Conservation (phyloP, 2,329 filamentous ascomycete genomes). For the Monilinia polystroma region DNA sequence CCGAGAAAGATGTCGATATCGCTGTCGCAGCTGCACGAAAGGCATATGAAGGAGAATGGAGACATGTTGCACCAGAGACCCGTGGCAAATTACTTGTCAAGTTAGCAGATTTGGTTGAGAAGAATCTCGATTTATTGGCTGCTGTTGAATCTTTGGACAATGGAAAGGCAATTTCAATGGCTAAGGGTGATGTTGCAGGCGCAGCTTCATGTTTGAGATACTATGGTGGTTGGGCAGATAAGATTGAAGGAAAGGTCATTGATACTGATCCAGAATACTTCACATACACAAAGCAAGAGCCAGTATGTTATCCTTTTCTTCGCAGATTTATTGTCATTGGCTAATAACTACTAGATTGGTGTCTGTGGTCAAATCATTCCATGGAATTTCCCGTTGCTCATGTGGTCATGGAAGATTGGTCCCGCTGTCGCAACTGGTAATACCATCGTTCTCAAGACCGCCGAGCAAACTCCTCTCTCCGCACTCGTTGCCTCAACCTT, state of each 20-base stretch:
- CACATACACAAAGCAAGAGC: conserved; percentile 67
- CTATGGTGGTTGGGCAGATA: conserved; percentile 75
- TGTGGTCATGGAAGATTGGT: conserved; percentile 67
- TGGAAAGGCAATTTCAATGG: conserved; percentile 76
- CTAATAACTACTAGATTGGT: conserved; percentile 46
- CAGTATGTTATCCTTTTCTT: conserved; percentile 45
- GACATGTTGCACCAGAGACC: conserved; percentile 63
- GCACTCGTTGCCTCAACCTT: conserved; percentile 54
- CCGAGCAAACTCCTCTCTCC: conserved; percentile 61
- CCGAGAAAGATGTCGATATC: conserved; percentile 79
- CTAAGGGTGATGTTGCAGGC: conserved; percentile 70
- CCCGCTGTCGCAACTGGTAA: conserved; percentile 60
- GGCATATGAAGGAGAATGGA: conserved; percentile 77
- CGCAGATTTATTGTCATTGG: not conserved
- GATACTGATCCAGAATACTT: conserved; percentile 64
- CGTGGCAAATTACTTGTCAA: conserved; percentile 70
- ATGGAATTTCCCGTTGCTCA: conserved; percentile 69
- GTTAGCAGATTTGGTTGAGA: conserved; percentile 77
- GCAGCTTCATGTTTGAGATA: conserved; percentile 74
- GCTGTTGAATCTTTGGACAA: conserved; percentile 86
- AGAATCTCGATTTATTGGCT: conserved; percentile 73
- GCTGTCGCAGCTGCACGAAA: conserved; percentile 83
- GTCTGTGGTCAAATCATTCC: conserved; percentile 73
- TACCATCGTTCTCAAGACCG: conserved; percentile 59
- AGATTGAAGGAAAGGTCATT: conserved; percentile 67